Evolutionary conservation across 2,329 filamentous ascomycete genomes (phyloP), one percentile per base, ranked within the genome.

Genomic region (Penicillium glabrum): DNA sequence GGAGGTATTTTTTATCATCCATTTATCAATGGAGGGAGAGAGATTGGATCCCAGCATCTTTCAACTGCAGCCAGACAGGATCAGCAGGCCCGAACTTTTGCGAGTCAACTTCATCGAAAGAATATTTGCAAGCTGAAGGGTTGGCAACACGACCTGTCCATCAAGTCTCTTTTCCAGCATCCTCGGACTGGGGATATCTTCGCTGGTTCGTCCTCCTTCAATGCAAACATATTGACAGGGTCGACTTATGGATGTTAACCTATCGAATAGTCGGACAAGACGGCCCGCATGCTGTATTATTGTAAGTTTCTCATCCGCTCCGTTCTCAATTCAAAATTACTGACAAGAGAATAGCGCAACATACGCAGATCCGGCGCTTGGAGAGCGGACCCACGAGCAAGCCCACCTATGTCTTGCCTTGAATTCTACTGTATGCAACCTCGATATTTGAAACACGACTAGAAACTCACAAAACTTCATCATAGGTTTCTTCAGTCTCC

Each of bases 401-500:
- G 31, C 13, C 13, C 31, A 7, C 6, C 5, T 33, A 6, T 33
- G 0, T 13, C 13, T 33, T 14, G 5, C 31, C 31, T 14, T 16
- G 1, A 11, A 16, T 5, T 69, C 41, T 63, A 66, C 5, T 9
- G 39, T 41, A 41, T 5, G 39, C 10, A 6, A 21, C 4, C 10
- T 41, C 19, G 2, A 23, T 21, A 13, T 41, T 11, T 27, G 1
- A 33, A 41, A 43, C 8, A n/a, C n/a, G 7, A 9, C 16, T 14
- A 29, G n/a, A 6, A 14, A 45, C 48, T 62, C n/a, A 61, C 48
- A 23, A 13, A 11, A 14, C 23, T 44, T 37, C 2, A 21, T 45
- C 13, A 41, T 54, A 76, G 74, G 51, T 76, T 14, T 70, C 69
- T 5, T 74, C 73, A 2, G 61, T 76, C 23, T 73, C 73, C 4